Percentiles rank a stretch among this genome's conserved stretches.
Conservation (phyloP, 2,329 filamentous ascomycete genomes). For the Scorias spongiosa region DNA sequence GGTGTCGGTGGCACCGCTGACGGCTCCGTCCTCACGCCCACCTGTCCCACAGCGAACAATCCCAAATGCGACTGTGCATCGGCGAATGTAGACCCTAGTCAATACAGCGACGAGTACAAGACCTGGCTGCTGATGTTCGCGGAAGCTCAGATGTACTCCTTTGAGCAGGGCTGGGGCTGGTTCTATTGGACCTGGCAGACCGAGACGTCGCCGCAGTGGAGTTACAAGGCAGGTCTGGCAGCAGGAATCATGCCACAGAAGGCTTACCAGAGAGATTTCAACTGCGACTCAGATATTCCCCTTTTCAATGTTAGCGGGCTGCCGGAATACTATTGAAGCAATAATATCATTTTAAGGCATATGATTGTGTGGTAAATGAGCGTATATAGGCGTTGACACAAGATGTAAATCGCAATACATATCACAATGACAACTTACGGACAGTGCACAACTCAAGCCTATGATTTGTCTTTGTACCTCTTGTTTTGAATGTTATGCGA, state of each 20-base stretch:
- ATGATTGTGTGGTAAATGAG: too few relatives aligned
- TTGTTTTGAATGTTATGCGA: too few relatives aligned
- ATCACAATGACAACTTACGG: too few relatives aligned
- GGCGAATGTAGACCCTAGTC: slow-evolving; percentile 57
- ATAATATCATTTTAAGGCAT: neutral
- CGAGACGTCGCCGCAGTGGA: slow-evolving; percentile 77
- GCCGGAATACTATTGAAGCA: slow-evolving; percentile 28
- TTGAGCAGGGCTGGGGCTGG: slow-evolving; percentile 91
- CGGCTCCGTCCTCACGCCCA: slow-evolving; percentile 50
- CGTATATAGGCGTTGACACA: too few relatives aligned
- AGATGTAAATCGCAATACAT: too few relatives aligned
- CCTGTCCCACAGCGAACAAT: slow-evolving; percentile 53
- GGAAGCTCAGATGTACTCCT: slow-evolving; percentile 87
- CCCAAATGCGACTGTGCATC: slow-evolving; percentile 53
- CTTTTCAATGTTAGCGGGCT: slow-evolving; percentile 25
- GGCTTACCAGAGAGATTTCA: slow-evolving; percentile 28
- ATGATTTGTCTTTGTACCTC: too few relatives aligned
- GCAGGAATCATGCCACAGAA: slow-evolving; percentile 60
- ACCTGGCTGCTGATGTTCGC: slow-evolving; percentile 78
- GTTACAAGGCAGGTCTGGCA: slow-evolving; percentile 64
- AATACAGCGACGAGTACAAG: slow-evolving; percentile 64
- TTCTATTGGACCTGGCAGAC: slow-evolving; percentile 99
- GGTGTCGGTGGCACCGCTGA: slow-evolving; percentile 35
- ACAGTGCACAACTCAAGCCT: too few relatives aligned
- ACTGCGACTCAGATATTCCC: slow-evolving; percentile 25